phyloP scores from a whole-genome alignment of 768 basidiomycete genomes.

The Piloderma croceum region DNA sequence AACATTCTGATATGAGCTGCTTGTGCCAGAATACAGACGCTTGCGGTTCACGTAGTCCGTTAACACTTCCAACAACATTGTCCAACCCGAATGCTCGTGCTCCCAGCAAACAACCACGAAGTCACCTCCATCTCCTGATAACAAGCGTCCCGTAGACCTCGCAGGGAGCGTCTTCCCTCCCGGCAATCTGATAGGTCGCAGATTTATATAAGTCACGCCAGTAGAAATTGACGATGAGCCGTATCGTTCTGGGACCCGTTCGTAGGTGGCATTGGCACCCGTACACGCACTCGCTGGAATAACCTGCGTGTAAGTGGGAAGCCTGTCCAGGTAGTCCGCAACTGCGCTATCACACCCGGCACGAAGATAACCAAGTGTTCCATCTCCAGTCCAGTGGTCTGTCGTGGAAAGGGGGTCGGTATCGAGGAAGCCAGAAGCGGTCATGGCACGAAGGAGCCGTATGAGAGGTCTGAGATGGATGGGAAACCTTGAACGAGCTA shows the following conservation, averaged over 20 bases:
- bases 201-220: constrained; percentile 58
- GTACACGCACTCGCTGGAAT: constrained; percentile 57
- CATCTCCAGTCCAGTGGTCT: constrained; percentile 38
- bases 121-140: constrained; percentile 69
- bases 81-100: constrained; percentile 83
- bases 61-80: constrained; percentile 73
- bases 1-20: constrained; percentile 43
- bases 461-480: constrained; percentile 67
- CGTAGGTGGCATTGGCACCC: constrained; percentile 68
- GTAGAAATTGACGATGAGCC: constrained; percentile 41
- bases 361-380: constrained; percentile 40
- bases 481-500: constrained; percentile 79
- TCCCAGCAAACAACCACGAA: constrained; percentile 74
- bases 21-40: constrained; percentile 35
- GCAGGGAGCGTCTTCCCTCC: constrained; percentile 70
- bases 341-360: constrained; percentile 63
- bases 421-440: constrained; percentile 70
- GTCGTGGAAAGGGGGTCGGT: constrained; percentile 60
- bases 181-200: constrained; percentile 63
- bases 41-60: constrained; percentile 66
- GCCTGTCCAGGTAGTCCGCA: constrained; percentile 67
- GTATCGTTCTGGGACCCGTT: constrained; percentile 59
- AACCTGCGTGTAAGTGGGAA: constrained; percentile 72
- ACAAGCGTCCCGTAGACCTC: constrained; percentile 59
- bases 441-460: constrained; percentile 70